Conservation (phyloP, 129 eudicot species). For the Mikania micrantha region DNA sequence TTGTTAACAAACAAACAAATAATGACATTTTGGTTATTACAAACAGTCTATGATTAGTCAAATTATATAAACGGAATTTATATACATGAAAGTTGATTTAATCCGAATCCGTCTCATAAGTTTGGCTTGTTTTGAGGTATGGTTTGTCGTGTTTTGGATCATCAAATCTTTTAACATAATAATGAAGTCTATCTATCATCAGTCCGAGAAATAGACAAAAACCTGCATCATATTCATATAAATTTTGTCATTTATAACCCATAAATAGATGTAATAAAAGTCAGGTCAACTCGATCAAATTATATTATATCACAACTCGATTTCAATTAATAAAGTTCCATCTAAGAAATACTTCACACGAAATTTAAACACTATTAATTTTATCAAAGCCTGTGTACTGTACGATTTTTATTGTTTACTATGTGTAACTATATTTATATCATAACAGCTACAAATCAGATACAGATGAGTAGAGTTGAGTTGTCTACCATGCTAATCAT, state of each 20-base stretch:
- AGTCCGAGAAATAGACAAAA: constrained; percentile 56
- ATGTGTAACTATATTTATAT: no score
- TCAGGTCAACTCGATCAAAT: background rate
- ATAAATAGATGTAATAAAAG: background rate
- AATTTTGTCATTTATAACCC: background rate
- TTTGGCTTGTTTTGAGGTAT: background rate
- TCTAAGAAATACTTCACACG: no score
- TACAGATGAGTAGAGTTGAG: no score
- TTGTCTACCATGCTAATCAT: no score
- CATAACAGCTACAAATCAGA: no score
- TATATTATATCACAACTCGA: background rate
- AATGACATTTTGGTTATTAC: background rate
- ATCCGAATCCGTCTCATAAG: constrained; percentile 13
- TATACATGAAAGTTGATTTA: constrained; percentile 2
- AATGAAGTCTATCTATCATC: constrained; percentile 80
- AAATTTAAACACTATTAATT: no score
- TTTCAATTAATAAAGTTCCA: background rate
- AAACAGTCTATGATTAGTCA: background rate
- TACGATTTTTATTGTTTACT: no score
- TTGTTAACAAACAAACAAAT: no score
- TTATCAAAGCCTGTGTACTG: no score
- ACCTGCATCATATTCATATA: constrained; percentile 38
- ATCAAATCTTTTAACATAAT: constrained; percentile 46
- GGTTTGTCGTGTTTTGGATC: constrained; percentile 5
- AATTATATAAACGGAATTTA: background rate